Conservation (phyloP, 306 rosid species). For the Psophocarpus tetragonolobus region DNA sequence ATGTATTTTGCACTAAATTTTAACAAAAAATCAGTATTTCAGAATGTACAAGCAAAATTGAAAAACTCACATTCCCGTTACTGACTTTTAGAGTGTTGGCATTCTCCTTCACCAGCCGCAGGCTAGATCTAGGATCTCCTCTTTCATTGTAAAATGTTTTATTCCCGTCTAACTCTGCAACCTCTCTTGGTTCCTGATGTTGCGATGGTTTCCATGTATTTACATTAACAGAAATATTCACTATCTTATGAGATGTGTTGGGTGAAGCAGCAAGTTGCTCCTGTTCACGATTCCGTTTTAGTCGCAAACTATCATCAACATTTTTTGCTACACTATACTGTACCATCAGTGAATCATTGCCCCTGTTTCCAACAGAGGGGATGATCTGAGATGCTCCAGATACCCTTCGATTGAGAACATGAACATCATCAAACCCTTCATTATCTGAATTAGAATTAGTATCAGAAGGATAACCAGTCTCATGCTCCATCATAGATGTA, state of each 20-base stretch:
- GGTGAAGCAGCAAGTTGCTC: conserved; percentile 50
- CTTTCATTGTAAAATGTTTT: conserved; percentile 36
- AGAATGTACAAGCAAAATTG: neutral
- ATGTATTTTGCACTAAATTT: neutral
- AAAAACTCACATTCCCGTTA: conserved; percentile 69
- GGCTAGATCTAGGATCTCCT: conserved; percentile 49
- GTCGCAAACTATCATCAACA: conserved; percentile 41
- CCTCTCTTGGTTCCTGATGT: conserved; percentile 62
- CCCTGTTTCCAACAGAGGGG: conserved; percentile 56
- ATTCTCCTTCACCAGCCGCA: conserved; percentile 49
- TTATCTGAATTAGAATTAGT: conserved; percentile 61
- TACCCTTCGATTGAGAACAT: conserved; percentile 41
- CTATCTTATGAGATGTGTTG: conserved; percentile 58
- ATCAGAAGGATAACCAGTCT: conserved; percentile 64
- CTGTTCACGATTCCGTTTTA: conserved; percentile 46
- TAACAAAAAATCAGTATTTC: neutral
- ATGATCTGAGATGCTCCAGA: conserved; percentile 56
- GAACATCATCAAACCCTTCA: conserved; percentile 63
- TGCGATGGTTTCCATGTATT: conserved; percentile 74
- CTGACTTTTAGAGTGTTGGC: conserved; percentile 38
- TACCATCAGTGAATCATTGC: conserved; percentile 43
- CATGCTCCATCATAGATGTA: conserved; percentile 48
- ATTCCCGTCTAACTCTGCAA: conserved; percentile 49
- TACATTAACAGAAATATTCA: conserved; percentile 65
- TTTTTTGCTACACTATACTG: conserved; percentile 59